Base-by-base conservation (phyloP, 306 rosid genomes). In the Vachellia pachyceras region DNA sequence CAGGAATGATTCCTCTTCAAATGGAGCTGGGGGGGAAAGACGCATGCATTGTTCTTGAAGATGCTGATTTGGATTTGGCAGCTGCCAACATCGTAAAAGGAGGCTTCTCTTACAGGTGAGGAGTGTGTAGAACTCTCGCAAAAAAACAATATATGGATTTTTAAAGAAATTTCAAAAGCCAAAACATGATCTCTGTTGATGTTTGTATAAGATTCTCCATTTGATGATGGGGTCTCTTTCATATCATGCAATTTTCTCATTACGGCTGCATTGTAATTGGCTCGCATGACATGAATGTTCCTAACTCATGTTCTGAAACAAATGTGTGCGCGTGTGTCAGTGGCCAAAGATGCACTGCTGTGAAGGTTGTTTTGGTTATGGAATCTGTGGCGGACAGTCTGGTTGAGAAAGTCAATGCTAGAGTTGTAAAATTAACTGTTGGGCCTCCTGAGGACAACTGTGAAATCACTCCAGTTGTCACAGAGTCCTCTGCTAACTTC, bases 11-110 rank as follows among this genome's bases (percentile, higher is more conserved):
- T 65, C 94, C 98, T 74, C 97, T 92, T 82, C 97, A 92, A 86
- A 94, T 94, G 96, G 97, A 92, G 77, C 70, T 92, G 66, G 98
- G 98, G 40, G 97, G 98, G 58, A 92, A 94, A 90, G 98, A 92
- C 82, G 98, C 98, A 23, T 94, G 97, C 93, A 92, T 94, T 81
- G 92, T 94, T 70, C 97, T 94, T 39, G 97, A 94, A 84, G 98
- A 94, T 73, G 97, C 96, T 23, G 97, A 92, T 77, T 85, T 94
- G 46, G 97, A 94, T 85, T 87, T 94, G 89, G 98, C 83, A n/a
- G 96, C 98, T 1, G 89, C 89, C 15, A 91, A 92, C 87, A 87
- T 94, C 35, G 87, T 91, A 14, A 94, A 92, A 86, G 97, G 98
- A 83, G 96, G 96, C 68, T 94, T 92, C 83, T 92, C 97, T 22